phyloP scores from a whole-genome alignment of 805 yeast species.

The Wickerhamiella siamensis region DNA sequence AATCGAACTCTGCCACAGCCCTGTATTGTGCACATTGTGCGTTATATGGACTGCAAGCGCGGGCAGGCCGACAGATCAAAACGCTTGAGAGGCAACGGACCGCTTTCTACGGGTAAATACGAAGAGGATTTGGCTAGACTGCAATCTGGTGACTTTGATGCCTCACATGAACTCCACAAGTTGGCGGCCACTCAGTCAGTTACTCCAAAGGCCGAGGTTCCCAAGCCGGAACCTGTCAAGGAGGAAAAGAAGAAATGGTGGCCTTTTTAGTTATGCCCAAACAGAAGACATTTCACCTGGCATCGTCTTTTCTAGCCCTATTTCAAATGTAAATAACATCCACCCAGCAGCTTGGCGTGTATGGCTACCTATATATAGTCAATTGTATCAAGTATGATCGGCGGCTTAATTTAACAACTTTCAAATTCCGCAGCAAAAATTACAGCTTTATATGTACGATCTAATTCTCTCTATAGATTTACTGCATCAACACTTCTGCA shows the following conservation, averaged over 20 bases:
- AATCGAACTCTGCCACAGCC: slow-evolving; percentile 69
- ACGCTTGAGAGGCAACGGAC: slow-evolving; percentile 87
- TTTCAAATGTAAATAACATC: too few relatives aligned
- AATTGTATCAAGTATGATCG: too few relatives aligned
- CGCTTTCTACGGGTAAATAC: slow-evolving; percentile 81
- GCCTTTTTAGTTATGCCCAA: not conserved
- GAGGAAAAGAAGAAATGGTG: not conserved
- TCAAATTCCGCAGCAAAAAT: too few relatives aligned
- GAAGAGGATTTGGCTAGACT: slow-evolving; percentile 75
- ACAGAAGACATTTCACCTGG: too few relatives aligned
- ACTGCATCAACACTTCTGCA: not conserved
- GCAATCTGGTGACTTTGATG: slow-evolving; percentile 67
- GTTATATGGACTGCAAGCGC: slow-evolving; percentile 79
- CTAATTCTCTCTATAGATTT: too few relatives aligned
- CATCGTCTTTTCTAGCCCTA: too few relatives aligned
- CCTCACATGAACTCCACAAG: slow-evolving; percentile 66
- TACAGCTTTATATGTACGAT: too few relatives aligned
- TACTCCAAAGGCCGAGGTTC: slow-evolving; percentile 8
- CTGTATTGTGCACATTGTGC: slow-evolving; percentile 69
- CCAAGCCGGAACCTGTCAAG: not conserved
- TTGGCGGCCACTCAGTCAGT: slow-evolving; percentile 26
- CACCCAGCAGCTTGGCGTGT: too few relatives aligned
- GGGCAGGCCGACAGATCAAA: slow-evolving; percentile 84
- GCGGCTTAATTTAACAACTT: too few relatives aligned
- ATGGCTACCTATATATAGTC: too few relatives aligned